These are phyloP conservation scores for Pestalotiopsis sp. DNA, from an alignment of 2,329 filamentous ascomycete genomes.

Conservation along the genomic window DNA sequence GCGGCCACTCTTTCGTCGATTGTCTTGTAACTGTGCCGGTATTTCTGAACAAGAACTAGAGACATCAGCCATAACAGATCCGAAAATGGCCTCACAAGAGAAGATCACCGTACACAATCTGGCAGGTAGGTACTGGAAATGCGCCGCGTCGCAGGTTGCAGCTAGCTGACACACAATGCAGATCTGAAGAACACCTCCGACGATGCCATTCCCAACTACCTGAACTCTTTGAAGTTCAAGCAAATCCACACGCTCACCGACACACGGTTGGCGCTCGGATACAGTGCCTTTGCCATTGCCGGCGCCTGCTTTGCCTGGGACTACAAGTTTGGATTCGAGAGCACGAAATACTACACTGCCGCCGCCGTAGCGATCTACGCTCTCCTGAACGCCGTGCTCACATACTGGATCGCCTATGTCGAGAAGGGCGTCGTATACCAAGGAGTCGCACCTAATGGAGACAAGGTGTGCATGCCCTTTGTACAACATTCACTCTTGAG, in stretches of 20 bases:
- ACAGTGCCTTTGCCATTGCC: slow-evolving; percentile 77
- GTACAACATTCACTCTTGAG: neutral
- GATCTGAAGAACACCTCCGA: slow-evolving; percentile 97
- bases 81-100: slow-evolving; percentile 48
- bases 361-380: slow-evolving; percentile 81
- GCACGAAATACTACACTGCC: slow-evolving; percentile 79
- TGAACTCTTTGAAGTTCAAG: slow-evolving; percentile 82
- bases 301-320: slow-evolving; percentile 88
- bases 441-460: slow-evolving; percentile 66
- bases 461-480: slow-evolving; percentile 25
- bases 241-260: slow-evolving; percentile 83
- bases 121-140: slow-evolving; percentile 50
- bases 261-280: slow-evolving; percentile 82
- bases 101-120: slow-evolving; percentile 71
- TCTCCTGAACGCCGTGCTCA: slow-evolving; percentile 75
- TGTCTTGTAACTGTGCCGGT: neutral
- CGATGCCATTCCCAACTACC: slow-evolving; percentile 91
- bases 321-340: slow-evolving; percentile 88
- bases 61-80: neutral
- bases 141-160: slow-evolving; percentile 7
- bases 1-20: neutral
- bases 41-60: neutral
- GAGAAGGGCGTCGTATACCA: slow-evolving; percentile 84
- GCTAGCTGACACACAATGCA: slow-evolving; percentile 37
- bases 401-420: slow-evolving; percentile 80